These are phyloP conservation scores for Dendryphion nanum DNA, from an alignment of 2,329 filamentous ascomycete genomes.

Conservation along the genomic window DNA sequence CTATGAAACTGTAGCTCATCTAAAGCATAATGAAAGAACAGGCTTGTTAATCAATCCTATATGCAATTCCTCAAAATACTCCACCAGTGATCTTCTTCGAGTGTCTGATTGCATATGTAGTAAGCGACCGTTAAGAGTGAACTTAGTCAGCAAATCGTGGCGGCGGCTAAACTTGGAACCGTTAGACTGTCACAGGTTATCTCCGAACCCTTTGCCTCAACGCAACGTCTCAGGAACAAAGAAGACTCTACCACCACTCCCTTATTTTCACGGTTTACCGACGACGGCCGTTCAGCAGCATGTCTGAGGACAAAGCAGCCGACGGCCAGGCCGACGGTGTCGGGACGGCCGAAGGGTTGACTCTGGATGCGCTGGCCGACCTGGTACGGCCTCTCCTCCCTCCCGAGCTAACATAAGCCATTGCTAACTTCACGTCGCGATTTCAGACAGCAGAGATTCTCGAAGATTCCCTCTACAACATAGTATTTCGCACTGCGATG, in stretches of 20 bases:
- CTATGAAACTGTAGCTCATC: too few relatives aligned
- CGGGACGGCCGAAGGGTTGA: slow-evolving; percentile 22
- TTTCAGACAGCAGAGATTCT: slow-evolving; percentile 52
- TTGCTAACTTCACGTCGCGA: slow-evolving; percentile 20
- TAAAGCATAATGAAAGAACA: too few relatives aligned
- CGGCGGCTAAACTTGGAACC: slow-evolving; percentile 4
- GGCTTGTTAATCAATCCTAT: too few relatives aligned
- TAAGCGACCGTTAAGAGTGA: too few relatives aligned
- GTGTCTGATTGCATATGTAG: too few relatives aligned
- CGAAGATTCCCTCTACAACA: slow-evolving; percentile 73
- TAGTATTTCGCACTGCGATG: slow-evolving; percentile 72
- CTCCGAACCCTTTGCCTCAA: slow-evolving; percentile 17
- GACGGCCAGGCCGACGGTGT: slow-evolving; percentile 26
- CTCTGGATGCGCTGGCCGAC: slow-evolving; percentile 27
- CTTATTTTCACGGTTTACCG: slow-evolving; percentile 14
- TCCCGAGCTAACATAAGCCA: slow-evolving; percentile 12
- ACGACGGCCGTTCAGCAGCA: slow-evolving; percentile 23
- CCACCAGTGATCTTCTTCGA: too few relatives aligned
- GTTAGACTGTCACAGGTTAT: slow-evolving; percentile 5
- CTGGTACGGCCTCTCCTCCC: slow-evolving; percentile 24
- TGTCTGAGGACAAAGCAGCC: slow-evolving; percentile 37
- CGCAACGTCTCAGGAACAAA: slow-evolving; percentile 19
- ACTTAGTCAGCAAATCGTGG: too few relatives aligned
- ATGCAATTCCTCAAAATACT: too few relatives aligned
- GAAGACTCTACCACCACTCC: slow-evolving; percentile 4